Evolutionary conservation across 352 stramenopile species (phyloP).

Genomic region (Globisporangium echinulatum): DNA sequence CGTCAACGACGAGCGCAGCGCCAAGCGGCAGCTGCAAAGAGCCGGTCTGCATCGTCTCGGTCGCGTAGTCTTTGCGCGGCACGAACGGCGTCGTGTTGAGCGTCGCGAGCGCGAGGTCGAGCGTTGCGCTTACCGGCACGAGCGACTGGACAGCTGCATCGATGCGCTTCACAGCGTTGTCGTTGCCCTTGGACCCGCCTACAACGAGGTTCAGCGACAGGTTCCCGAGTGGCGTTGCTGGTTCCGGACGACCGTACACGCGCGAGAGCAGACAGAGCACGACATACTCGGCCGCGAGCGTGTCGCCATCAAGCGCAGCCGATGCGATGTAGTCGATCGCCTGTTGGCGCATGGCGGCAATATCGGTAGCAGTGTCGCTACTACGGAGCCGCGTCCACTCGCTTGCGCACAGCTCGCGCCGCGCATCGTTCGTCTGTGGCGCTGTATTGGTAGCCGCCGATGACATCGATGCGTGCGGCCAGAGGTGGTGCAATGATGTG

Average conservation of each 20-base stretch:
- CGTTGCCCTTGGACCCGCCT: slow-evolving; percentile 1
- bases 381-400: slow-evolving; percentile 25
- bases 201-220: slow-evolving; percentile 65
- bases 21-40: slow-evolving; percentile 63
- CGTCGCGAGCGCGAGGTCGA: slow-evolving; percentile 57
- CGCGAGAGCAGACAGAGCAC: slow-evolving; percentile 63
- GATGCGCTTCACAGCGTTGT: slow-evolving; percentile 18
- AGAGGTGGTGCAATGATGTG: slow-evolving; percentile 37
- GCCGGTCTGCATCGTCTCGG: slow-evolving; percentile 43
- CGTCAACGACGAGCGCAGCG: slow-evolving; percentile 59
- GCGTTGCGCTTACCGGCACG: slow-evolving; percentile 41
- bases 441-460: background rate
- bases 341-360: slow-evolving; percentile 25
- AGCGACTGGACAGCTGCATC: slow-evolving; percentile 26
- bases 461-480: slow-evolving; percentile 29
- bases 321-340: slow-evolving; percentile 46
- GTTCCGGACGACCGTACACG: slow-evolving; percentile 61
- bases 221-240: slow-evolving; percentile 59
- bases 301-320: slow-evolving; percentile 29
- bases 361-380: slow-evolving; percentile 1
- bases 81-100: slow-evolving; percentile 59
- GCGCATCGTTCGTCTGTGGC: slow-evolving; percentile 24
- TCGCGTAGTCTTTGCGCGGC: slow-evolving; percentile 75
- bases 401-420: slow-evolving; percentile 24
- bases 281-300: slow-evolving; percentile 60